Conservation (phyloP, 192 early-diverging fungal species). For the Coemansia sp. region DNA sequence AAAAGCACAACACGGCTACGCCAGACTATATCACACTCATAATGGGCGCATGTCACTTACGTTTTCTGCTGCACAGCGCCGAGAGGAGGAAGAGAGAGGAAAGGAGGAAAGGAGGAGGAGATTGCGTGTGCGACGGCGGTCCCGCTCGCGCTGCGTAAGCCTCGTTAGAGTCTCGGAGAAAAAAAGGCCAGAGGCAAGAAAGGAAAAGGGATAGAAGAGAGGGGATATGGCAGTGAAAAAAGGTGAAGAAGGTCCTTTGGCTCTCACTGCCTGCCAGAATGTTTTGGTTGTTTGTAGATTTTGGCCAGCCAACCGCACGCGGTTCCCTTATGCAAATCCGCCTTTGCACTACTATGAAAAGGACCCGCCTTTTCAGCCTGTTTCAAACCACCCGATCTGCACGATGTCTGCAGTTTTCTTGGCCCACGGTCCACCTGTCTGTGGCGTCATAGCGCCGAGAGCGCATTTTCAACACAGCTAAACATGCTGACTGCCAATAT, state of each 20-base stretch:
- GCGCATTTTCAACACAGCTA: not conserved
- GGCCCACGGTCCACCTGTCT: not conserved
- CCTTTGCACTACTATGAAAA: not conserved
- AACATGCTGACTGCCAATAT: not conserved
- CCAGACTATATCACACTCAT: not conserved
- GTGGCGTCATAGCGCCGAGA: conserved; percentile 3
- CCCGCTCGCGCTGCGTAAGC: conserved; percentile 1
- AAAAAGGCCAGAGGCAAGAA: not conserved
- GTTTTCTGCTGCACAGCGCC: not conserved
- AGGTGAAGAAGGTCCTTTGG: not conserved
- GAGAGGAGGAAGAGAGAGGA: not conserved
- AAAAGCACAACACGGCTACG: not conserved
- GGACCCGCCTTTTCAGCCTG: not conserved
- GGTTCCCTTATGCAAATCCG: not conserved
- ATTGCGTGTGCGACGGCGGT: not conserved
- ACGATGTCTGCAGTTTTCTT: not conserved
- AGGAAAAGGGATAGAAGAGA: not conserved
- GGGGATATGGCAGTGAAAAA: not conserved
- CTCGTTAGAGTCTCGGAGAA: not conserved
- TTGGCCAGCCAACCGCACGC: not conserved
- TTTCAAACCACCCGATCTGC: not conserved
- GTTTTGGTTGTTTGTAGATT: conserved; percentile 1
- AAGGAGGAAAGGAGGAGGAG: not conserved
- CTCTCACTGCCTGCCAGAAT: not conserved
- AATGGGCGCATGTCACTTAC: not conserved